A percentile compares a stretch with the other conserved stretches of the same genome.
These are phyloP conservation scores for Diaporthe amygdali DNA, from an alignment of 2,329 filamentous ascomycete species.

Conservation along the genomic window DNA sequence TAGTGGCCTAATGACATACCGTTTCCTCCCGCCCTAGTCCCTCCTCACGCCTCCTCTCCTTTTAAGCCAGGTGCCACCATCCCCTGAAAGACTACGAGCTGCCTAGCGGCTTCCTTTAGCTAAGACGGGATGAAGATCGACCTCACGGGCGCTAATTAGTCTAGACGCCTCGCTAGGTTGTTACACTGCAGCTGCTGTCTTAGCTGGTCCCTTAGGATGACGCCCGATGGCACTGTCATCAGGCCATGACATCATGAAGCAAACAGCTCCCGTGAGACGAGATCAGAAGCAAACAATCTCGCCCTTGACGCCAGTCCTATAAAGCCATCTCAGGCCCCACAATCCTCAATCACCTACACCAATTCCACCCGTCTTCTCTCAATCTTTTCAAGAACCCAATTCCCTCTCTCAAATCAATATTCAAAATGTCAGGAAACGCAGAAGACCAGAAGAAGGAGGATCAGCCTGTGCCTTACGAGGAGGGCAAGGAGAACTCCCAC, in stretches of 20 bases:
- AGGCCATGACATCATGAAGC: slow-evolving; percentile 13
- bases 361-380: neutral
- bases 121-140: neutral
- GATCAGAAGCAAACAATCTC: neutral
- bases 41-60: neutral
- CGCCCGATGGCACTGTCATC: neutral
- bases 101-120: neutral
- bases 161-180: neutral
- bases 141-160: neutral
- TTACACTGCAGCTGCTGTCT: slow-evolving; percentile 14
- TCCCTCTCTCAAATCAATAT: neutral
- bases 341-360: neutral
- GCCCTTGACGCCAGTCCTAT: neutral
- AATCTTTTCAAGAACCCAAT: neutral
- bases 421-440: slow-evolving; percentile 46
- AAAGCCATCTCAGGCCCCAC: neutral
- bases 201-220: neutral
- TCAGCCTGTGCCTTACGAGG: slow-evolving; percentile 65
- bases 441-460: slow-evolving; percentile 51
- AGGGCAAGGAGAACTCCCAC: slow-evolving; percentile 76
- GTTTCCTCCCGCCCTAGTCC: neutral
- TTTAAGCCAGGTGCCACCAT: neutral
- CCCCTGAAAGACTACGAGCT: no score
- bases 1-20: no score
- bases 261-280: neutral